Percentiles rank a stretch among this genome's conserved stretches.
Conservation (phyloP, 192 early-diverging fungal species). For the Gryganskiella cystojenkinii region DNA sequence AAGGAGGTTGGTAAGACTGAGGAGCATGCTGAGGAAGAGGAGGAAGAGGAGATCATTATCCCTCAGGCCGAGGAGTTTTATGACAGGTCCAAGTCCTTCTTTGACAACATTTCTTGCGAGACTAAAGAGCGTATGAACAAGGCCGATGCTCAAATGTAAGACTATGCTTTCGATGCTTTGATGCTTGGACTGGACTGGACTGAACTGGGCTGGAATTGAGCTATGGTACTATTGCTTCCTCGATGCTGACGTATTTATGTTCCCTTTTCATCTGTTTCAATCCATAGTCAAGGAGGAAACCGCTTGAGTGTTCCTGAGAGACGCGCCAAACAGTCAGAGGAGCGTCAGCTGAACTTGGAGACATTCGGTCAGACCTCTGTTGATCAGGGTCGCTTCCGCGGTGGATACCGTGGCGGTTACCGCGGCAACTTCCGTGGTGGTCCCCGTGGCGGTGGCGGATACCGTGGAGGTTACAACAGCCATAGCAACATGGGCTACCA, state of each 20-base stretch:
- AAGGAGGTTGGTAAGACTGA: slow-evolving; percentile 76
- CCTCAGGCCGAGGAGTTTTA: slow-evolving; percentile 73
- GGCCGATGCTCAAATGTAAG: slow-evolving; percentile 62
- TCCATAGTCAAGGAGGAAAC: slow-evolving; percentile 37
- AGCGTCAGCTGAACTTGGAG: slow-evolving; percentile 92
- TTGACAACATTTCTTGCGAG: slow-evolving; percentile 99
- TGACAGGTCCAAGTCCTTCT: slow-evolving; percentile 86
- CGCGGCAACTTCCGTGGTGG: slow-evolving; percentile 60
- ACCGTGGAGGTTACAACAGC: slow-evolving; percentile 59
- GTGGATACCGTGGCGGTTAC: slow-evolving; percentile 65
- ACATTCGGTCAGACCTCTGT: slow-evolving; percentile 94
- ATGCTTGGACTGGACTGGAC: too few relatives aligned
- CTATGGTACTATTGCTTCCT: too few relatives aligned
- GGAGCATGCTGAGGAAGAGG: slow-evolving; percentile 53
- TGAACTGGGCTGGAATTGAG: too few relatives aligned
- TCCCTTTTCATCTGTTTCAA: slow-evolving; percentile 9
- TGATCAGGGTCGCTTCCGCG: slow-evolving; percentile 72
- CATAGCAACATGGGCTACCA: slow-evolving; percentile 43
- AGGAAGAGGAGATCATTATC: slow-evolving; percentile 65
- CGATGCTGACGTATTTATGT: too few relatives aligned
- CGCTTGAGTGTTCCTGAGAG: slow-evolving; percentile 71
- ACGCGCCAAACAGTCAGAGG: slow-evolving; percentile 83
- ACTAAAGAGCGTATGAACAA: slow-evolving; percentile 85
- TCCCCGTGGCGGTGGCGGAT: slow-evolving; percentile 54
- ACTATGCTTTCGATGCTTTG: too few relatives aligned